Evolutionary conservation across 306 rosid species (phyloP).

Genomic region (Betula pendula): DNA sequence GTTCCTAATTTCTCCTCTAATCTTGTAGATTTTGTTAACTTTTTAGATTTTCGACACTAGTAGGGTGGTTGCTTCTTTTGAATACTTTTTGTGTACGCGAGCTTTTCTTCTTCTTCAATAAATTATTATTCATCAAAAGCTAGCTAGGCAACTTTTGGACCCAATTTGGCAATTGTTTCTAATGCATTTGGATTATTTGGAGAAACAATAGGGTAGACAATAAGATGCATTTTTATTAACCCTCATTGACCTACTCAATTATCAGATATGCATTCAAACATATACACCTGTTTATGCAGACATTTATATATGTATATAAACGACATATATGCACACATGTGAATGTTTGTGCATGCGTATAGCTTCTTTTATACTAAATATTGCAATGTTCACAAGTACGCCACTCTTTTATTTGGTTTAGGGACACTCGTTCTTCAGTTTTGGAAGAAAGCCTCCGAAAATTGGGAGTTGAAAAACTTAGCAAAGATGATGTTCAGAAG

Average conservation of each 20-base stretch:
- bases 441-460: slow-evolving; percentile 90
- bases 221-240: neutral
- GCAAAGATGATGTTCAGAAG: slow-evolving; percentile 96
- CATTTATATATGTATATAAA: neutral
- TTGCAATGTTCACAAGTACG: slow-evolving; percentile 14
- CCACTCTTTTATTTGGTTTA: slow-evolving; percentile 30
- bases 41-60: too few species aligned
- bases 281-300: neutral
- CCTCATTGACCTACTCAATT: neutral
- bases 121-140: neutral
- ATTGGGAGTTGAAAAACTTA: slow-evolving; percentile 93
- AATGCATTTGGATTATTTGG: neutral
- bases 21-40: too few species aligned
- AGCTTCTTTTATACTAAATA: neutral
- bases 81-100: too few species aligned
- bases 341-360: too few species aligned
- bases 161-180: neutral
- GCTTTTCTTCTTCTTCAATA: too few species aligned
- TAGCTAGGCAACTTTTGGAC: neutral
- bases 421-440: slow-evolving; percentile 82
- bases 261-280: neutral
- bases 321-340: neutral
- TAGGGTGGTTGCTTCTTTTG: too few species aligned
- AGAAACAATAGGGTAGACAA: too few species aligned
- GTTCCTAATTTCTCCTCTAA: too few species aligned